phyloP scores from a whole-genome alignment of 495 filamentous ascomycete genomes.

The Neurospora sp. region DNA sequence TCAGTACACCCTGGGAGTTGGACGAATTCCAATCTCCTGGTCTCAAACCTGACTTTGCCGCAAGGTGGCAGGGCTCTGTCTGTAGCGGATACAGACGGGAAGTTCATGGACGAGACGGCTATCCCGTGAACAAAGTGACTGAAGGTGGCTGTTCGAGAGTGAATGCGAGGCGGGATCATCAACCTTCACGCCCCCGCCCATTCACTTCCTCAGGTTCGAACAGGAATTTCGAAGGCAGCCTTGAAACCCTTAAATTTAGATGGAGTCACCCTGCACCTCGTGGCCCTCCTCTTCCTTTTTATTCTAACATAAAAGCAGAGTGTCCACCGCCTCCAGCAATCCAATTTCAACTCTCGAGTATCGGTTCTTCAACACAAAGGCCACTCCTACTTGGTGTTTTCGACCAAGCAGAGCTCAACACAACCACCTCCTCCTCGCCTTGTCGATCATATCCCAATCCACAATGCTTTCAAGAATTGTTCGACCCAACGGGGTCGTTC shows the following conservation, averaged over 20 bases:
- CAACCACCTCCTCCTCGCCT: neutral
- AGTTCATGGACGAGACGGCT: neutral
- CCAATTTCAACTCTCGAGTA: neutral
- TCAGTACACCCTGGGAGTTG: neutral
- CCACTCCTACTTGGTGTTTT: neutral
- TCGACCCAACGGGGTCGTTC: conserved; percentile 1
- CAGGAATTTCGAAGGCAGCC: neutral
- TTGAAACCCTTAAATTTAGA: neutral
- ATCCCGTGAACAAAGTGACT: neutral
- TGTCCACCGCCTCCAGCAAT: neutral
- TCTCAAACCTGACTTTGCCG: neutral
- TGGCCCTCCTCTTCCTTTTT: neutral
- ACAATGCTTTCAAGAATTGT: conserved; percentile 8
- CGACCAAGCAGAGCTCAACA: neutral
- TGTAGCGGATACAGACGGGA: neutral
- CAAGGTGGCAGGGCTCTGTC: neutral
- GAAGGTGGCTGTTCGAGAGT: neutral
- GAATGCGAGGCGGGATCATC: neutral
- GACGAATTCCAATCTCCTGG: neutral
- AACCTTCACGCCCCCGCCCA: neutral
- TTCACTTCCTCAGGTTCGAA: neutral
- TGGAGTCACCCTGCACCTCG: neutral
- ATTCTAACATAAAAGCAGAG: neutral
- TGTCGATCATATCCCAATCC: neutral
- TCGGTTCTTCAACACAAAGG: neutral